Percentiles rank a stretch among this genome's conserved stretches.
Evolutionary conservation across 352 stramenopile species (phyloP).

Genomic region (Phytopythium helicoides): DNA sequence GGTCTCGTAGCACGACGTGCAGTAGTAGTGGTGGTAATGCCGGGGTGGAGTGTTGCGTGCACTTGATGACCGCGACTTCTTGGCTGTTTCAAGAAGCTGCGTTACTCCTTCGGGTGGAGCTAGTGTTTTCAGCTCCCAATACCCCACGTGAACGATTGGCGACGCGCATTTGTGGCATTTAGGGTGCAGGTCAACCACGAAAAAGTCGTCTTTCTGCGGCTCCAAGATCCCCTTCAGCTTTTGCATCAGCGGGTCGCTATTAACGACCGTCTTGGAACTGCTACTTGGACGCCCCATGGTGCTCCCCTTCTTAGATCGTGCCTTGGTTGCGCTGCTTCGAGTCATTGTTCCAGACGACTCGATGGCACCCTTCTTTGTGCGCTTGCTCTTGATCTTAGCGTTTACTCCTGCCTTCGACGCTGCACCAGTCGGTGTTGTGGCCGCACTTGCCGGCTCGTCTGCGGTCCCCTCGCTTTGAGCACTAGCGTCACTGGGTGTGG

Average conservation of each 20-base stretch:
- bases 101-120: constrained; percentile 56
- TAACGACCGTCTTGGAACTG: constrained; percentile 74
- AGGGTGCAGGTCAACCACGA: constrained; percentile 95
- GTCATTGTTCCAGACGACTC: constrained; percentile 52
- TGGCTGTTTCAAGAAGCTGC: constrained; percentile 76
- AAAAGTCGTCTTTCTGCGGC: constrained; percentile 99
- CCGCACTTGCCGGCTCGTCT: constrained; percentile 7
- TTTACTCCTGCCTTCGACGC: constrained; percentile 23
- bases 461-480: constrained; percentile 22
- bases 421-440: constrained; percentile 15
- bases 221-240: constrained; percentile 97
- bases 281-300: constrained; percentile 33
- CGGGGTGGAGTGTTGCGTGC: constrained; percentile 63
- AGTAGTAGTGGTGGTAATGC: constrained; percentile 87
- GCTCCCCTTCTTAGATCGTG: constrained; percentile 59
- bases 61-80: constrained; percentile 68
- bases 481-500: constrained; percentile 40
- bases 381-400: constrained; percentile 74
- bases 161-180: constrained; percentile 87
- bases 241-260: constrained; percentile 95
- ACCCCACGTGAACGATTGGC: constrained; percentile 84
- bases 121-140: constrained; percentile 80
- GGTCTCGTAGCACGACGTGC: constrained; percentile 54
- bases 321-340: constrained; percentile 64
- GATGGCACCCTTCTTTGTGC: constrained; percentile 30